Percentiles rank a stretch among this genome's conserved stretches.
Conservation (phyloP, 179 eudicot species). For the Carnegiea gigantea region DNA sequence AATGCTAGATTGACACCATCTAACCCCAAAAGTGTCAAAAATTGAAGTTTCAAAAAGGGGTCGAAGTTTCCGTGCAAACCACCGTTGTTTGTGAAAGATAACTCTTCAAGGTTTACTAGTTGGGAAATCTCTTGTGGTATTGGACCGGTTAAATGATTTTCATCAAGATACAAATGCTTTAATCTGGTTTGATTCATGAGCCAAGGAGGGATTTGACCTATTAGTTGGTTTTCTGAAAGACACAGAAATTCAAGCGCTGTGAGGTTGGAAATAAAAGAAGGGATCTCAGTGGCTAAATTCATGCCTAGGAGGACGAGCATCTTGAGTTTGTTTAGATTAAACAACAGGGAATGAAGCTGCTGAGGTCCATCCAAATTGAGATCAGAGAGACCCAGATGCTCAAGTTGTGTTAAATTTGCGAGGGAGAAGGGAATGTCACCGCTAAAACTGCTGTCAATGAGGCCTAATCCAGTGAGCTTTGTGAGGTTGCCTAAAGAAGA, state of each 20-base stretch:
- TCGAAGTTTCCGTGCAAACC: slow-evolving; percentile 15
- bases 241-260: slow-evolving; percentile 6
- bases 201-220: slow-evolving; percentile 27
- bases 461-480: too few relatives aligned
- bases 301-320: neutral
- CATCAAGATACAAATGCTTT: neutral
- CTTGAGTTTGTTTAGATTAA: slow-evolving; percentile 14
- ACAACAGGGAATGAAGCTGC: neutral
- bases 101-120: slow-evolving; percentile 5
- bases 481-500: too few relatives aligned
- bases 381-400: slow-evolving; percentile 2
- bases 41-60: neutral
- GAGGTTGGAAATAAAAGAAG: slow-evolving; percentile 26
- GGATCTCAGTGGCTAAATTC: slow-evolving; percentile 20
- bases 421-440: neutral
- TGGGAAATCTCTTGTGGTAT: slow-evolving; percentile 27
- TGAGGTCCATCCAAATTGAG: neutral
- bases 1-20: slow-evolving; percentile 14
- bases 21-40: slow-evolving; percentile 6
- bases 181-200: slow-evolving; percentile 24
- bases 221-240: slow-evolving; percentile 12
- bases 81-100: slow-evolving; percentile 12
- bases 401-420: slow-evolving; percentile 24
- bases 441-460: too few relatives aligned
- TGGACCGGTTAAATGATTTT: slow-evolving; percentile 23